Evolutionary conservation across 495 filamentous ascomycete genomes (phyloP), one percentile per base, ranked within the genome.

Genomic region (Lentithecium fluviatile): DNA sequence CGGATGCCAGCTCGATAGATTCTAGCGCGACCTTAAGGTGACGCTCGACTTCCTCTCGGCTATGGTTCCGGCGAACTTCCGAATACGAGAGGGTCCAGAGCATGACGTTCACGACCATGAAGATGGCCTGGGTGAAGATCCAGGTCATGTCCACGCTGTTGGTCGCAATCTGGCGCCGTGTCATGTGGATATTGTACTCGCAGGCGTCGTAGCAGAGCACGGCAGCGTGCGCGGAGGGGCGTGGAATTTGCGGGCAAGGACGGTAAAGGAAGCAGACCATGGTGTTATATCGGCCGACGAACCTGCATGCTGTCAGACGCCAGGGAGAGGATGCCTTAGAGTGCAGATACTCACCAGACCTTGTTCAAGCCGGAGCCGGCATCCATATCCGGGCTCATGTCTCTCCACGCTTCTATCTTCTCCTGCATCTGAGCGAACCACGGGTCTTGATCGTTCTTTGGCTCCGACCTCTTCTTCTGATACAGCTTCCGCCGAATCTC

Each of bases 31-130:
- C 80, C 24, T 85, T 78, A 20, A 95, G 78, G 56, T 89, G 79
- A 25, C 80, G 74, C 69, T 90, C 83, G 11, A 95, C 83, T 65
- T 91, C 84, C 38, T 88, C 85, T 23, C 82, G 82, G 13, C 76
- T 67, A 71, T 95, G 84, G 24, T 82, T 74, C 45, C 77, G 77
- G 21, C 93, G 88, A 45, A 96, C 83, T 56, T 92, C 89, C 12
- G 86, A 81, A 68, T 93, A 95, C 2, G 89, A 93, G 21, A 95
- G 79, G 7, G 86, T 79, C 93, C 93, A 97, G 2, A 97, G 82
- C 34, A 95, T 80, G 21, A 88, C 90, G 67, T 94, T 93, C 40
- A 96, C 78, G 15, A 86, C 84, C 82, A 90, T 90, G 74, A 95
- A 96, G 20, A 96, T 78, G 37, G 87, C 82, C 58, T 95, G 82